Evolutionary conservation across 352 stramenopile genomes (phyloP).

Genomic region (Globisporangium middletonii): DNA sequence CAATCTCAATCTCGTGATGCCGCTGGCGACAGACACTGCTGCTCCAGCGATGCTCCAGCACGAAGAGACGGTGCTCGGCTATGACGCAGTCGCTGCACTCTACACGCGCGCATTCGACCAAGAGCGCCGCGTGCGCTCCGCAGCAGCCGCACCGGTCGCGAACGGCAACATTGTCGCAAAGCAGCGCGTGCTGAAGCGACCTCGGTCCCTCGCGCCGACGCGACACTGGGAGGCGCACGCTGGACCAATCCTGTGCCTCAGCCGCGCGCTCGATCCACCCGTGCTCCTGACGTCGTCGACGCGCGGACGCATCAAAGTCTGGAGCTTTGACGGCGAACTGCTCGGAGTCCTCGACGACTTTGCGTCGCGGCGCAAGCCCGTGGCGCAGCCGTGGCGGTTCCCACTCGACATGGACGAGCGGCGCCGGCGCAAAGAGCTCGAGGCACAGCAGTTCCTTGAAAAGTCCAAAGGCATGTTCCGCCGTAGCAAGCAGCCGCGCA

Average conservation of each 20-base stretch:
- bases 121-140: not conserved
- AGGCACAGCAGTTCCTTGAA: constrained; percentile 37
- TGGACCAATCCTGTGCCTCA: constrained; percentile 30
- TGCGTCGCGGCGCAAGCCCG: constrained; percentile 45
- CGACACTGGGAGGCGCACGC: constrained; percentile 37
- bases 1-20: not conserved
- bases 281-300: constrained; percentile 44
- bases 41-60: constrained; percentile 29
- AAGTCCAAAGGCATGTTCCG: constrained; percentile 14
- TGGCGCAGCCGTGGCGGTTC: constrained; percentile 45
- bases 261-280: constrained; percentile 26
- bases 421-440: constrained; percentile 22
- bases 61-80: constrained; percentile 47
- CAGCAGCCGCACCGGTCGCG: not conserved
- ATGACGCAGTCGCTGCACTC: constrained; percentile 42
- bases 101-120: constrained; percentile 29
- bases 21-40: not conserved
- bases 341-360: constrained; percentile 61
- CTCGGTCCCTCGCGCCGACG: not conserved
- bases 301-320: constrained; percentile 57
- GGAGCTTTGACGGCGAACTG: constrained; percentile 32
- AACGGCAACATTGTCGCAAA: not conserved
- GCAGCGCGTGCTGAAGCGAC: not conserved
- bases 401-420: constrained; percentile 46
- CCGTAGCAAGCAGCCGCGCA: constrained; percentile 16